phyloP scores from a whole-genome alignment of 2,329 filamentous ascomycete species.

The Chaetomium strumarium region DNA sequence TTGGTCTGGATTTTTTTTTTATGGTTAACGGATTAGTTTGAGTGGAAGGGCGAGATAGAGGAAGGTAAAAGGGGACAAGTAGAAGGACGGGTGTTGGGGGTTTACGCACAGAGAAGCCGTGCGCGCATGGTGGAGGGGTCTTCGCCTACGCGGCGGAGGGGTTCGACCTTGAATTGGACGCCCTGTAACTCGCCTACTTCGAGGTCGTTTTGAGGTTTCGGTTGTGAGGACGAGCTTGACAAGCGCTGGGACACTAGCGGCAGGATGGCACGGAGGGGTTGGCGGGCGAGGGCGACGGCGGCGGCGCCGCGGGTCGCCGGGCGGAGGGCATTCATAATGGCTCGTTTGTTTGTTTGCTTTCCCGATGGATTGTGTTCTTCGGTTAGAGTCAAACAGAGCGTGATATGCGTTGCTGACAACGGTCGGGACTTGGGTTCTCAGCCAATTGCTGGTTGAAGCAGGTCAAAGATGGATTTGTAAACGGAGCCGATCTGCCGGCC shows the following conservation, averaged over 20 bases:
- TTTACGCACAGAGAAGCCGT: slow-evolving; percentile 60
- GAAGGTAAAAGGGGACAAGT: slow-evolving; percentile 1
- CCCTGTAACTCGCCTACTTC: slow-evolving; percentile 83
- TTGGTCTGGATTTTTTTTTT: slow-evolving; percentile 59
- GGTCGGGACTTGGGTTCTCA: too few species aligned
- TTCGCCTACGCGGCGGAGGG: slow-evolving; percentile 78
- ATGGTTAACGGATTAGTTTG: slow-evolving; percentile 1
- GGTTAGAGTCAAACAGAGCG: too few species aligned
- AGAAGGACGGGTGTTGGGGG: slow-evolving; percentile 1
- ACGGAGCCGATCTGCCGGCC: slow-evolving; percentile 2
- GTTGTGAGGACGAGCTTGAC: slow-evolving; percentile 14
- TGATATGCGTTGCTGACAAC: too few species aligned
- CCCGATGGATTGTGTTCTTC: not conserved
- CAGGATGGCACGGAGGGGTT: slow-evolving; percentile 18
- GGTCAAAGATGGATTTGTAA: slow-evolving; percentile 6
- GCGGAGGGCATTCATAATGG: slow-evolving; percentile 14
- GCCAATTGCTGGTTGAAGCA: not conserved
- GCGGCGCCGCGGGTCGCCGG: slow-evolving; percentile 10
- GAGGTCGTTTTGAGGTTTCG: slow-evolving; percentile 49
- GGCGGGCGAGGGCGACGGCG: slow-evolving; percentile 5
- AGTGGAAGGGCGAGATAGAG: not conserved
- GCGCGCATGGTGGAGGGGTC: slow-evolving; percentile 81
- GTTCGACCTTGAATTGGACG: slow-evolving; percentile 80
- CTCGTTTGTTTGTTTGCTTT: not conserved
- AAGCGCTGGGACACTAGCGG: slow-evolving; percentile 11